A percentile compares a stretch with the other conserved stretches of the same genome.
Evolutionary conservation across 2,329 filamentous ascomycete species (phyloP).

Genomic region (Apiospora hydei): DNA sequence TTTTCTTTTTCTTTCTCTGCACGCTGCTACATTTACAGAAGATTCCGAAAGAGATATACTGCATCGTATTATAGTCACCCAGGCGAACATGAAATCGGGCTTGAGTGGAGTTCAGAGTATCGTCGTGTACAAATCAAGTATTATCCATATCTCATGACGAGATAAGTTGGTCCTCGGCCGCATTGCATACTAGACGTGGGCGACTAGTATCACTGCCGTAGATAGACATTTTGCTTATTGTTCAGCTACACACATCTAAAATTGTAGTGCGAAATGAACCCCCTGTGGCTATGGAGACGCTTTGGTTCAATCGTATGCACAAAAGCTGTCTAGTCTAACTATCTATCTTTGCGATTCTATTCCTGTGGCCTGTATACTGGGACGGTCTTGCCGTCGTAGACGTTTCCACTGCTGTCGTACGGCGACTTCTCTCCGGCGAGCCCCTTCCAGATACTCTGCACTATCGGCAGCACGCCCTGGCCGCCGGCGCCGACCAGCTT

Average conservation of each 20-base stretch:
- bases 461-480: slow-evolving; percentile 44
- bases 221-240: no score
- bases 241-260: background rate
- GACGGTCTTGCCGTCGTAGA: slow-evolving; percentile 49
- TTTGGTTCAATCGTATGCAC: background rate
- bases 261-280: background rate
- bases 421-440: slow-evolving; percentile 44
- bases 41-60: background rate
- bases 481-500: slow-evolving; percentile 53
- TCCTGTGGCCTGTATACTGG: slow-evolving; percentile 49
- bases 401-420: slow-evolving; percentile 53
- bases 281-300: background rate
- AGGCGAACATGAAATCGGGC: background rate
- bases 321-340: background rate
- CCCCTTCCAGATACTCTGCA: slow-evolving; percentile 43
- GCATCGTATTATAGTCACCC: background rate
- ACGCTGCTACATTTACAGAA: background rate
- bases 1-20: background rate
- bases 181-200: no score
- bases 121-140: no score
- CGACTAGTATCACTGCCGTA: no score
- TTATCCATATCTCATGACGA: no score
- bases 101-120: background rate
- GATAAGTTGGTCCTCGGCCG: no score
- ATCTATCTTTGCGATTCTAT: background rate